Conservation (phyloP, 345 rosid species). For the Lumnitzera racemosa region DNA sequence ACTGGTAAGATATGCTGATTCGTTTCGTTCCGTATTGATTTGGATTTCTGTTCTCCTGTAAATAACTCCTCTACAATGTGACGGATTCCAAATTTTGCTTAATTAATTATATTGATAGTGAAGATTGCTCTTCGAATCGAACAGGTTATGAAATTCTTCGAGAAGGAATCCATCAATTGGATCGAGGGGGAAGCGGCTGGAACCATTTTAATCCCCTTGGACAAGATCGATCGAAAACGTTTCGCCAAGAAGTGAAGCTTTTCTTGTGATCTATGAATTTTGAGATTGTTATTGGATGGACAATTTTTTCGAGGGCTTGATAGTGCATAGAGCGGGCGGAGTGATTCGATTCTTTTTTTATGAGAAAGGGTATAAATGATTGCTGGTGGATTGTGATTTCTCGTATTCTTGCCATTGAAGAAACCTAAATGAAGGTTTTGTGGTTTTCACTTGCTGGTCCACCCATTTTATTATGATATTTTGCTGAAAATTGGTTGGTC, state of each 20-base stretch:
- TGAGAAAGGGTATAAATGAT: too few relatives aligned
- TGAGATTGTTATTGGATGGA: too few relatives aligned
- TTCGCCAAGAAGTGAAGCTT: slow-evolving; percentile 27
- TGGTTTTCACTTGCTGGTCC: too few relatives aligned
- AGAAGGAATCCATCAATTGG: slow-evolving; percentile 48
- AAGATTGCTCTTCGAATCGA: background rate
- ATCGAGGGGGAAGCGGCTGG: slow-evolving; percentile 32
- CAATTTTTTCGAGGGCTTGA: too few relatives aligned
- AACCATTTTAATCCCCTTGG: slow-evolving; percentile 28
- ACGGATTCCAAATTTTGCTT: too few relatives aligned
- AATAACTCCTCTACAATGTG: background rate
- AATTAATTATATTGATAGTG: background rate
- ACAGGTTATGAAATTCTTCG: slow-evolving; percentile 42
- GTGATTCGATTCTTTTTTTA: too few relatives aligned
- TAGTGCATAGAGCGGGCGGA: too few relatives aligned
- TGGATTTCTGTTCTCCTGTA: background rate
- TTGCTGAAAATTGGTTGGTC: too few relatives aligned
- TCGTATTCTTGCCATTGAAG: too few relatives aligned
- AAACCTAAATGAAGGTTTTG: too few relatives aligned
- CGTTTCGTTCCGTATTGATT: background rate
- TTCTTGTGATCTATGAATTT: background rate
- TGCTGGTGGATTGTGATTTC: too few relatives aligned
- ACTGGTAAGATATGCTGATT: slow-evolving; percentile 22
- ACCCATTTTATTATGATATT: too few relatives aligned
- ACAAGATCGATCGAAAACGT: slow-evolving; percentile 28